A percentile compares a stretch with the other conserved stretches of the same genome.
Conservation (phyloP, 257 asterid genomes). For the Solanum sparsipilum region DNA sequence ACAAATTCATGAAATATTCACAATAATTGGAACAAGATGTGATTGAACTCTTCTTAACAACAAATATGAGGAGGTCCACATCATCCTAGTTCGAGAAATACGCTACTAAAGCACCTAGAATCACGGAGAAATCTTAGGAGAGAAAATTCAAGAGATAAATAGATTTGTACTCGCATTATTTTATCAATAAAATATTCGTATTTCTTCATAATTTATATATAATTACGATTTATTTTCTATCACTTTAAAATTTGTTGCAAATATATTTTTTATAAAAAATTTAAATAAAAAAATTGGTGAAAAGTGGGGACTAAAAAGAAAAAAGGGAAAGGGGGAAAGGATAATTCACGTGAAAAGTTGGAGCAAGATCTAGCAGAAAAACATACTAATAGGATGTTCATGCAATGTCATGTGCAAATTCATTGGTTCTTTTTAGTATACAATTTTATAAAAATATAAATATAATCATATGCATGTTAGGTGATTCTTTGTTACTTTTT, state of each 20-base stretch:
- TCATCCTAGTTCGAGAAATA: neutral
- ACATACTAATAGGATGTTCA: conserved; percentile 1
- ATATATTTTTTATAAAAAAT: neutral
- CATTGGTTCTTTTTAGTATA: neutral
- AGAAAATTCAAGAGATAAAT: too few relatives aligned
- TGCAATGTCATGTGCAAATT: conserved; percentile 2
- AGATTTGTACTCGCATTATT: too few relatives aligned
- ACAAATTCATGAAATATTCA: neutral
- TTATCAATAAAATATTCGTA: too few relatives aligned
- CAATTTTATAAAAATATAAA: neutral
- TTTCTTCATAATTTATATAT: too few relatives aligned
- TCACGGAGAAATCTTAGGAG: neutral
- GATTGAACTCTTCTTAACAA: neutral
- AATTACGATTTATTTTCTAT: too few relatives aligned
- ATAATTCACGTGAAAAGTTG: neutral
- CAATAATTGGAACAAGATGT: neutral
- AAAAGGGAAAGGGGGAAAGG: neutral
- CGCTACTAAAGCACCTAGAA: neutral
- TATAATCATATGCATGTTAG: neutral
- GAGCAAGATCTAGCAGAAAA: neutral
- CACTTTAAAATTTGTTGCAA: too few relatives aligned
- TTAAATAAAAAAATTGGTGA: neutral
- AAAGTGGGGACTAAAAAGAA: neutral
- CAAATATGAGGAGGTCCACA: neutral
- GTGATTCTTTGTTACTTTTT: neutral